Base-by-base conservation (phyloP, 768 basidiomycete genomes). In the Rhodotorula kratochvilovae region DNA sequence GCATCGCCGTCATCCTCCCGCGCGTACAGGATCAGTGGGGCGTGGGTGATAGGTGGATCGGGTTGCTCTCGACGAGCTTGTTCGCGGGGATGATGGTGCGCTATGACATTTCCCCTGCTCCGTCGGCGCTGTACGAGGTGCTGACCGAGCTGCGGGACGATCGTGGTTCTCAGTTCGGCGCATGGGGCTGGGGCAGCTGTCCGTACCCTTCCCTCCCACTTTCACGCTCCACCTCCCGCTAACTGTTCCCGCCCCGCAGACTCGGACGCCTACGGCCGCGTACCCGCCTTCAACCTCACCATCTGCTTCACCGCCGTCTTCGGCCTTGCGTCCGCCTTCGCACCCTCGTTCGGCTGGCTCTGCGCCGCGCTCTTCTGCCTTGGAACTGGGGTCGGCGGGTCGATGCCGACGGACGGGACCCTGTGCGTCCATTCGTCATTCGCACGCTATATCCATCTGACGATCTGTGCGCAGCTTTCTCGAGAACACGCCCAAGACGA, bases 81-180 rank as follows among this genome's bases (percentile, higher is more conserved):
- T 93, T 93, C 78, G 87, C 85, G 19, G 91, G 95, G n/a, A 98
- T 98, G 95, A 96, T 97, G 92, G 79, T 96, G 61, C 91, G 94
- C 3, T 90, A 1, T 91, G 2, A 81, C 93, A n/a, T 31, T 12
- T 51, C 12, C 7, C 6, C 45, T 23, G 19, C 10, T 33, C 27
- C 25, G 16, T 33, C 19, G 27, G 48, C 56, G 11, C 31, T 13
- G 29, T 23, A 2, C n/a, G 5, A 12, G 16, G 12, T 8, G 21
- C 29, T 42, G 2, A 21, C 36, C 1, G 8, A 11, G 23, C 13
- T n/a, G n/a, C n/a, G n/a, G n/a, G n/a, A n/a, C n/a, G n/a, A 7
- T 31, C 29, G 29, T 12, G 7, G 45, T 17, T 45, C 45, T 13
- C 53, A 53, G 66, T n/a, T 69, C 36, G 71, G 76, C 33, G 75